Base-by-base conservation (phyloP, 129 eudicot genomes). In the Escallonia herrerae region DNA sequence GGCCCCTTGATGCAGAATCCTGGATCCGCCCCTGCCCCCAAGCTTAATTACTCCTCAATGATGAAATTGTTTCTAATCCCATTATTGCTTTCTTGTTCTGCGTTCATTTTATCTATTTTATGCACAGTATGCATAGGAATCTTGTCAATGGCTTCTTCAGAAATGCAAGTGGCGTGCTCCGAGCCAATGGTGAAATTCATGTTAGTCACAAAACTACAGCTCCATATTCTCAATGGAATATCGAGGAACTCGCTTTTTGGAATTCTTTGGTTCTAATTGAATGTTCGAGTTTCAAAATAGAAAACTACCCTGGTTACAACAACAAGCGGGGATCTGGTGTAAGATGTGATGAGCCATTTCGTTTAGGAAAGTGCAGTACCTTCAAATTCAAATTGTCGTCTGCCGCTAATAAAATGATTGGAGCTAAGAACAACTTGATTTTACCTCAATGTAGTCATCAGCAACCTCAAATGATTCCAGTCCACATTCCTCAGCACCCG, bases 281-380 rank as follows among this genome's bases (percentile, higher is more conserved):
- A 40, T 12, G 68, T 62, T 85, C 66, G 43, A 57, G 77, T 12
- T 90, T 86, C 62, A 75, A 60, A 0, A 73, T 67, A 2, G 58
- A 68, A 48, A 85, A 90, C 61, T 90, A 83, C 66, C 97, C 89
- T 2, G 86, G 89, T 44, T 90, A 90, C 76, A 54, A 70, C 42
- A 81, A 86, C 63, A 90, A 86, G 74, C 72, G 91, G 69, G 97
- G 95, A 43, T 72, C 67, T 11, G 85, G 89, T 48, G 8, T 15
- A 1, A 64, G 53, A 11, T 12, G 83, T 12, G 95, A 84, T 37
- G 43, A 80, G 13, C 67, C 81, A 1, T 90, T 90, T 48, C 87
- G 41, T 22, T 69, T 86, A 59, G 87, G 95, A 7, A 62, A 72
- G 10, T 79, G 89, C 49, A 55, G 64, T 15, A 89, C 97, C 38